Base-by-base conservation (phyloP, 2,329 filamentous ascomycete species). In the Waltergamsia citrina region DNA sequence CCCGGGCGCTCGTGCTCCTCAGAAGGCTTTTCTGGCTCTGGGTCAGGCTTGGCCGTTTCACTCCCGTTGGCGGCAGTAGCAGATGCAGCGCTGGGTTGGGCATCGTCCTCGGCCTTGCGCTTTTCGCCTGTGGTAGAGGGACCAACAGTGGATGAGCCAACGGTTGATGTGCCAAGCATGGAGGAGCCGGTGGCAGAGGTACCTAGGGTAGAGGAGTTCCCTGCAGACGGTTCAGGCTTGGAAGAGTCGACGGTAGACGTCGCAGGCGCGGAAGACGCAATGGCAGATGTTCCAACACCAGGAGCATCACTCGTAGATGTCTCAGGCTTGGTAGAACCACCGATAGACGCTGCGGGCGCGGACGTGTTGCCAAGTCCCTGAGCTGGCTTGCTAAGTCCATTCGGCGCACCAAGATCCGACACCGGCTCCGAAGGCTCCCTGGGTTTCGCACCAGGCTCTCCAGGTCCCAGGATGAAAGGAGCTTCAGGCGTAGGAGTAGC, bases 71-170 rank as follows among this genome's bases (percentile, higher is more conserved):
- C 41, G 15, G 40, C 37, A 39, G 48, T 11, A 18, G 33, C 19
- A 10, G 18, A 8, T n/a, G 30, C 23, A 45, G 38, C 22, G 19
- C 41, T 39, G 12, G 43, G 42, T 22, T 35, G 34, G 2, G 42
- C 31, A 12, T 47, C 46, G 6, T 55, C 50, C 2, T 53, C 52
- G 10, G 62, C 54, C 47, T 67, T 68, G 44, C 63, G 56, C 46
- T 62, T 62, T 30, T 53, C 52, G 22, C 51, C 49, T 2, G 41
- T 28, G 16, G 10, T n/a, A 20, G 15, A 9, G 29, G 12, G 28
- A 21, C 14, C 9, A n/a, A n/a, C n/a, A n/a, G n/a, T n/a, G n/a
- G n/a, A n/a, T n/a, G n/a, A n/a, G n/a, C n/a, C n/a, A n/a, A n/a
- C n/a, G n/a, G n/a, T n/a, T n/a, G n/a, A n/a, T n/a, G n/a, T n/a